Conservation (phyloP, 2,329 filamentous ascomycete species). For the Magnaporthales sp. region DNA sequence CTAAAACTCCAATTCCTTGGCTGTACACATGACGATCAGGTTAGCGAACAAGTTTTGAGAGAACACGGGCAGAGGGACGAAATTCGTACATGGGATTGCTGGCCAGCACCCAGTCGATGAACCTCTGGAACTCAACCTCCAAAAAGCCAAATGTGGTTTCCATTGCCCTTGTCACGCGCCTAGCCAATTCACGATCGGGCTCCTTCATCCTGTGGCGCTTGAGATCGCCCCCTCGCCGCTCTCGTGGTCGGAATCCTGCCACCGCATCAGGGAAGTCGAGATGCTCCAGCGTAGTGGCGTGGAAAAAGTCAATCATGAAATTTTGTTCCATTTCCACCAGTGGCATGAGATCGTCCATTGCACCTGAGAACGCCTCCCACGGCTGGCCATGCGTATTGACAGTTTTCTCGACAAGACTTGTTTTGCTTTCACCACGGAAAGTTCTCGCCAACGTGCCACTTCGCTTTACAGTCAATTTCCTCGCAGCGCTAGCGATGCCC, state of each 20-base stretch:
- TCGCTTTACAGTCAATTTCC: slow-evolving; percentile 88
- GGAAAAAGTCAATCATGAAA: slow-evolving; percentile 95
- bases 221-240: slow-evolving; percentile 64
- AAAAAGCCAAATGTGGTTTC: slow-evolving; percentile 81
- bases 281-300: slow-evolving; percentile 76
- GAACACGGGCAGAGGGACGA: not conserved
- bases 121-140: slow-evolving; percentile 64
- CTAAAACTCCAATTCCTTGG: slow-evolving; percentile 83
- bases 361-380: slow-evolving; percentile 72
- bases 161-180: slow-evolving; percentile 78
- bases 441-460: slow-evolving; percentile 77
- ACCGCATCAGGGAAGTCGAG: slow-evolving; percentile 80
- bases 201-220: slow-evolving; percentile 72
- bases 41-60: not conserved
- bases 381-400: slow-evolving; percentile 60
- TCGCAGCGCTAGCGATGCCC: slow-evolving; percentile 62
- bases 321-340: slow-evolving; percentile 92
- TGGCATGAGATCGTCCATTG: slow-evolving; percentile 73
- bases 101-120: slow-evolving; percentile 76
- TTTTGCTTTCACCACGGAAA: slow-evolving; percentile 37
- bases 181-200: slow-evolving; percentile 78
- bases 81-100: slow-evolving; percentile 71
- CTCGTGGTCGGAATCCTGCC: slow-evolving; percentile 52
- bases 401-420: slow-evolving; percentile 42
- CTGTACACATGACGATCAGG: slow-evolving; percentile 27